Percentiles rank a stretch among this genome's conserved stretches.
Evolutionary conservation across 306 rosid genomes (phyloP).

Genomic region (Lagenaria siceraria): DNA sequence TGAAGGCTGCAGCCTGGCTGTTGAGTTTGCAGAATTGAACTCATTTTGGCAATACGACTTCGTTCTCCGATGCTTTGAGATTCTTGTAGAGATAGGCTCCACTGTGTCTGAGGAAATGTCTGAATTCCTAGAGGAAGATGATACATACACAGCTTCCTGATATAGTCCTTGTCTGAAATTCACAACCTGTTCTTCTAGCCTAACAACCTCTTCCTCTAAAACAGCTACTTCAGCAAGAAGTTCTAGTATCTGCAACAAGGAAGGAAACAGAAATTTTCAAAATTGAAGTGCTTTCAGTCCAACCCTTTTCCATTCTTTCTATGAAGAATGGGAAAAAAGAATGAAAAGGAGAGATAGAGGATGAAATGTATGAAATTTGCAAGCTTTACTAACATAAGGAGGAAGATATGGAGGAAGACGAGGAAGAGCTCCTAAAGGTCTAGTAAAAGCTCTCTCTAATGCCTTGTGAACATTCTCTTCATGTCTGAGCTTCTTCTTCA

Average conservation of each 20-base stretch:
- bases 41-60: constrained; percentile 61
- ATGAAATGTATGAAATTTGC: background rate
- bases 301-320: background rate
- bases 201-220: constrained; percentile 78
- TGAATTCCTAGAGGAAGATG: constrained; percentile 39
- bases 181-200: constrained; percentile 74
- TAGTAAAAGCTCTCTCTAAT: constrained; percentile 79
- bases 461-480: constrained; percentile 95
- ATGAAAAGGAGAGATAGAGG: background rate
- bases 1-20: constrained; percentile 46
- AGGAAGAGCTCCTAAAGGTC: constrained; percentile 91
- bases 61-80: constrained; percentile 58
- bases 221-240: constrained; percentile 96
- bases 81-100: constrained; percentile 33
- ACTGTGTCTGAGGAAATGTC: constrained; percentile 27
- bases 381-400: constrained; percentile 41
- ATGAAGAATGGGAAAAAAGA: background rate
- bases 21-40: constrained; percentile 27
- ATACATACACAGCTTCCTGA: constrained; percentile 69
- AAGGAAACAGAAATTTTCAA: background rate
- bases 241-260: constrained; percentile 54
- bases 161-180: constrained; percentile 72
- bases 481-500: constrained; percentile 90
- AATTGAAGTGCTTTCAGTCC: background rate
- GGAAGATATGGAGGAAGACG: constrained; percentile 99